Evolutionary conservation across 2,329 filamentous ascomycete species (phyloP).

Genomic region (Fusarium fujikuroi): DNA sequence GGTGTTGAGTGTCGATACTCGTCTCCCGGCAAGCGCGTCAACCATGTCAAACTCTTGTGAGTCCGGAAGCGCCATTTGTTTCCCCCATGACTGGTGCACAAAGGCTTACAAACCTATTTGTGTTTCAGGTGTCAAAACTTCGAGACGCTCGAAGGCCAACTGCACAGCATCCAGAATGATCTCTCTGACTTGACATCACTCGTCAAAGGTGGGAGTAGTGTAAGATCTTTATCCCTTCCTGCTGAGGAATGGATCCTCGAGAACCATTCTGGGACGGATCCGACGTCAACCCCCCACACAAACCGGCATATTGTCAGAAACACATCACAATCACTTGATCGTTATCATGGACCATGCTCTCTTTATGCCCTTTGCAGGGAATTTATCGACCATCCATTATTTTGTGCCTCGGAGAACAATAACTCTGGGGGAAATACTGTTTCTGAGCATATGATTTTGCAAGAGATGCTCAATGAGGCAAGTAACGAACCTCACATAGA

Average conservation of each 20-base stretch:
- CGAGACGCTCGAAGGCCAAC: slow-evolving; percentile 43
- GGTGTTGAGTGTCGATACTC: slow-evolving; percentile 46
- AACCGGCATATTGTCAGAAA: slow-evolving; percentile 38
- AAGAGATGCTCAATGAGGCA: slow-evolving; percentile 39
- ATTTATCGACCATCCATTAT: slow-evolving; percentile 37
- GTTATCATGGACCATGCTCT: slow-evolving; percentile 42
- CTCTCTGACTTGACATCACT: slow-evolving; percentile 43
- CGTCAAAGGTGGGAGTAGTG: slow-evolving; percentile 32
- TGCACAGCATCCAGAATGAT: slow-evolving; percentile 43
- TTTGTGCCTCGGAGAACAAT: slow-evolving; percentile 4
- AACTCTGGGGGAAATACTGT: background rate
- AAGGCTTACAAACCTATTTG: slow-evolving; percentile 25
- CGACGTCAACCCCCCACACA: background rate
- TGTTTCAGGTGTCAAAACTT: slow-evolving; percentile 45
- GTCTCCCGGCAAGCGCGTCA: slow-evolving; percentile 45
- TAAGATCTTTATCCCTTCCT: slow-evolving; percentile 11
- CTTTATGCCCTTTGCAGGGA: slow-evolving; percentile 42
- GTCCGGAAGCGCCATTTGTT: slow-evolving; percentile 15
- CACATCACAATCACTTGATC: slow-evolving; percentile 31
- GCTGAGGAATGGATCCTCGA: slow-evolving; percentile 18
- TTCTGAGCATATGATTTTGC: slow-evolving; percentile 21
- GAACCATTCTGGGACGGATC: background rate
- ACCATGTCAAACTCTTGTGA: slow-evolving; percentile 46
- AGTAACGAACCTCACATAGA: slow-evolving; percentile 38
- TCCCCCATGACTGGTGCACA: background rate